Evolutionary conservation across 441 rosid species (phyloP).

Genomic region (Jatropha podagrica): DNA sequence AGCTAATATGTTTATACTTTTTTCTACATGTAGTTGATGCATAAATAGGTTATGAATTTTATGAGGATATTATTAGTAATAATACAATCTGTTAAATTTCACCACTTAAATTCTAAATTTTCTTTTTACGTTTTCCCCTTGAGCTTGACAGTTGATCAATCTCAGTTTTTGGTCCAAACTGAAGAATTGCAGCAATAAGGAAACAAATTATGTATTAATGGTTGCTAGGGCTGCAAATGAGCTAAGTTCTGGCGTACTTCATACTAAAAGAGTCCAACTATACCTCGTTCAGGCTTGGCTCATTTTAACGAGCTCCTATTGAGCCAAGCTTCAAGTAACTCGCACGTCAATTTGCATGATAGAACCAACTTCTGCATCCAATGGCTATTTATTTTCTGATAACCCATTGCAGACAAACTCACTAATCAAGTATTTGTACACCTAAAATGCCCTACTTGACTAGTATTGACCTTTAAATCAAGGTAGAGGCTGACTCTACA

Average conservation of each 20-base stretch:
- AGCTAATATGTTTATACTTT: slow-evolving; percentile 12
- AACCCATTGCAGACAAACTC: slow-evolving; percentile 9
- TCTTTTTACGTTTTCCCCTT: not conserved
- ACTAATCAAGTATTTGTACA: slow-evolving; percentile 15
- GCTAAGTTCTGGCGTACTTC: too few species aligned
- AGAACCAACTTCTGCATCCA: not conserved
- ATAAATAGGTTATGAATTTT: slow-evolving; percentile 1
- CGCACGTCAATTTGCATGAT: not conserved
- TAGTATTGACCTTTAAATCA: slow-evolving; percentile 28
- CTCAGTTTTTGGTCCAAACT: not conserved
- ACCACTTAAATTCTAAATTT: not conserved
- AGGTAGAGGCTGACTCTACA: slow-evolving; percentile 47
- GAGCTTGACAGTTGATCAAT: not conserved
- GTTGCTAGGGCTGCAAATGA: too few species aligned
- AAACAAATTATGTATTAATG: not conserved
- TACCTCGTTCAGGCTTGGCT: too few species aligned
- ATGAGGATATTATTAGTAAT: not conserved
- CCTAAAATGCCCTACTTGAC: slow-evolving; percentile 29
- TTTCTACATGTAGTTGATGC: slow-evolving; percentile 10
- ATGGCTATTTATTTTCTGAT: slow-evolving; percentile 2
- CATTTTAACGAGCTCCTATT: too few species aligned
- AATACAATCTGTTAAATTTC: not conserved
- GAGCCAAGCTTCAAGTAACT: too few species aligned
- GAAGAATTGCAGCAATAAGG: not conserved
- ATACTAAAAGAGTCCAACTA: too few species aligned